Base-by-base conservation (phyloP, 345 rosid genomes). In the Excoecaria agallocha region DNA sequence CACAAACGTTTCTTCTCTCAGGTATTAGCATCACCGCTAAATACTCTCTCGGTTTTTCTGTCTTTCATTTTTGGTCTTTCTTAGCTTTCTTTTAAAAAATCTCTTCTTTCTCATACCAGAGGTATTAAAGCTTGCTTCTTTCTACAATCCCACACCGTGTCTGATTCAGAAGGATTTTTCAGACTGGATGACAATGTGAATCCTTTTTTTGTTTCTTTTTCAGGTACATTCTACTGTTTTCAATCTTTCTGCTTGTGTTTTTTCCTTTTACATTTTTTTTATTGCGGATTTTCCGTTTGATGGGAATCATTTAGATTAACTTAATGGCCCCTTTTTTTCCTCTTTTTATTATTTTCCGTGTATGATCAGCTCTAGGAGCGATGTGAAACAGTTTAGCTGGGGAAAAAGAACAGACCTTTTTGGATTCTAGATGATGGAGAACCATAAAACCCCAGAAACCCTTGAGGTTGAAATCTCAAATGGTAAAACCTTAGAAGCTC, bases 401-500 rank as follows among this genome's bases (percentile, higher is more conserved):
- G 56, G 55, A 49, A 43, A 68, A 57, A 15, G 22, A 57, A 11
- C 17, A 24, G 64, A n/a, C 41, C 71, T 63, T 68, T 52, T 46
- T 54, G 17, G 3, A 60, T 51, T 65, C 10, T 55, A 43, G 50
- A 59, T 13, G 9, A 82, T 83, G 90, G 85, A 85, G 48, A 71
- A 62, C 75, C 68, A 84, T 74, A 72, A 75, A 76, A 83, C 78
- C 81, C 81, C 81, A 57, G 86, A 79, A 84, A 80, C 84, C 71
- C 76, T 85, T 66, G 85, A 85, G 66, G 65, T 78, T 48, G 74
- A 83, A 67, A 66, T 69, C 80, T 82, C 85, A 50, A 81, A 70
- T 83, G 83, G 65, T 63, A 69, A 82, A 84, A 86, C 85, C 90
- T 86, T 86, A 69, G 76, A 66, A 70, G 60, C 59, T 66, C 62